Base-by-base conservation (phyloP, 1,284 basidiomycete species). In the Abortiporus biennis region DNA sequence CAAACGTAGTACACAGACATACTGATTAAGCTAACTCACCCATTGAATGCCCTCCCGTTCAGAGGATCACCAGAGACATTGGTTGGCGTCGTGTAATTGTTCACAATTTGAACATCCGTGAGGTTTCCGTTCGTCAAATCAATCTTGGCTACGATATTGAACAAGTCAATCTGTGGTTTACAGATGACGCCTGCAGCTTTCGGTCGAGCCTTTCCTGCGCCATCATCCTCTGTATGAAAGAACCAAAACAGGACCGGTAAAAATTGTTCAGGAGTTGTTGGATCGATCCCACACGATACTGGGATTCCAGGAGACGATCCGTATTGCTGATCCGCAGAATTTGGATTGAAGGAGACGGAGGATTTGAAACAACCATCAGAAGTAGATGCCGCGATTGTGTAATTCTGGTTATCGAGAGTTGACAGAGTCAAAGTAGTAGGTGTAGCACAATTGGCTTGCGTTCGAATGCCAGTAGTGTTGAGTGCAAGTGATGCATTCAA, bases 171-270 rank as follows among this genome's bases (percentile, higher is more conserved):
- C 0, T 57, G 64, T 4, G 80, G 79, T 4, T 56, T 48, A 51
- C 80, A 84, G 47, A 80, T 80, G 2, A 83, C 66, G 2, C 67
- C 69, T 38, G 65, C 63, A 0, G 69, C 71, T 43, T 74, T 62
- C 6, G 62, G 56, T 16, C 36, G 17, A 8, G 5, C 12, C 9
- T 19, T 17, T 8, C 33, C 33, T 11, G 33, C 17, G 9, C 20
- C 25, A 15, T 37, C 47, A 17, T 47, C 57, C 29, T 57, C 54
- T 15, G 53, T 62, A 48, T 15, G 47, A 66, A 59, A 71, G 41
- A 59, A 81, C 80, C 80, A 83, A 49, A 83, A 84, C 64, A 81
- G 70, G 27, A 82, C 74, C 1, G 79, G 76, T 33, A 65, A 67
- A 43, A 76, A 72, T 15, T 62, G 47, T n/a, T 64, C 45, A 31